A percentile compares a stretch with the other conserved stretches of the same genome.
These are phyloP conservation scores for Sclerotinia sclerotiorum DNA, from an alignment of 2,329 filamentous ascomycete species.

Conservation along the genomic window DNA sequence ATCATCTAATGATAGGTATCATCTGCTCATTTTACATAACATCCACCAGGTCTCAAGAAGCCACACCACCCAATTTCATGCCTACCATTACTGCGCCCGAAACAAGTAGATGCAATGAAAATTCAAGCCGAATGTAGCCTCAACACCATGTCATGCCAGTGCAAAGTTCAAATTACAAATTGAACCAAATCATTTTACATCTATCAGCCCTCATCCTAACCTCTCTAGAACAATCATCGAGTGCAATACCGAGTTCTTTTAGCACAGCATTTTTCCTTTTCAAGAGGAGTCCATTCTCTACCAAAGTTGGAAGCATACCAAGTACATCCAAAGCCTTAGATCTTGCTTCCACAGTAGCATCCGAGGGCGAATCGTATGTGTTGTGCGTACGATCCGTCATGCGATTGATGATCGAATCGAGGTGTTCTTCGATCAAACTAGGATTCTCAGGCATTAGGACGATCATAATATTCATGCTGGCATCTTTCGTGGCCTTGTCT, in stretches of 20 bases:
- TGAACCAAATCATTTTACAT: slow-evolving; percentile 36
- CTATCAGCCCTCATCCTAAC: slow-evolving; percentile 35
- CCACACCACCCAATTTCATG: background rate
- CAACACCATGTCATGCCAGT: background rate
- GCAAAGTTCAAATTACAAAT: slow-evolving; percentile 8
- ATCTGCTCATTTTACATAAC: background rate
- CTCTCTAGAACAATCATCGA: slow-evolving; percentile 34
- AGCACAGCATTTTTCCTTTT: slow-evolving; percentile 31
- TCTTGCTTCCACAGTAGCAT: slow-evolving; percentile 31
- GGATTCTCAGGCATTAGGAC: slow-evolving; percentile 30
- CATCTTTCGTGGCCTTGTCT: slow-evolving; percentile 34
- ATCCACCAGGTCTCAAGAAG: background rate
- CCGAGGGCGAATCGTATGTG: slow-evolving; percentile 35
- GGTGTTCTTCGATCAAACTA: slow-evolving; percentile 32
- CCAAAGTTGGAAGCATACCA: slow-evolving; percentile 29
- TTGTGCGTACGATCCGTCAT: slow-evolving; percentile 38
- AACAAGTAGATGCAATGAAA: background rate
- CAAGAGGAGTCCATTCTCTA: slow-evolving; percentile 26
- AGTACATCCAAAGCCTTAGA: slow-evolving; percentile 38
- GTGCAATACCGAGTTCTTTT: slow-evolving; percentile 33
- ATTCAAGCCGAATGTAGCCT: background rate
- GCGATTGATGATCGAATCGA: slow-evolving; percentile 36
- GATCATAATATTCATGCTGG: slow-evolving; percentile 32
- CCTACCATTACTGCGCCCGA: background rate
- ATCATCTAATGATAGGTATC: background rate